Base-by-base conservation (phyloP, 2,329 filamentous ascomycete genomes). In the Stagonosporopsis rhizophila region DNA sequence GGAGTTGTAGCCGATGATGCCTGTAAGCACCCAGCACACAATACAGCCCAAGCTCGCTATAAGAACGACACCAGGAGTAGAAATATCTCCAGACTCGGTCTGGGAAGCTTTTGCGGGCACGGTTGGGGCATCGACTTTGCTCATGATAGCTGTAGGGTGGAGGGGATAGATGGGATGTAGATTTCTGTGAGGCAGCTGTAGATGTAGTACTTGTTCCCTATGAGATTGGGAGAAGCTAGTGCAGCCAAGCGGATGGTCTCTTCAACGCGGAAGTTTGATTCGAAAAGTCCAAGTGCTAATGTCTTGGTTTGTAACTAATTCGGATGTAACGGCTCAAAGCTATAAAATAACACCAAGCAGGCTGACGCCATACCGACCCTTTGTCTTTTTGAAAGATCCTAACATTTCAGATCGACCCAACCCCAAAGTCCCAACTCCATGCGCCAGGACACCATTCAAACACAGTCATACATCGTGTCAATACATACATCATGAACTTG, bases 401-500 rank as follows among this genome's bases (percentile, higher is more conserved):
- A n/a, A n/a, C n/a, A n/a, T n/a, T n/a, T n/a, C n/a, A n/a, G n/a
- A n/a, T n/a, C n/a, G n/a, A n/a, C n/a, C n/a, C n/a, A n/a, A n/a
- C n/a, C 25, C 5, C 25, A 27, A 5, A 27, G 25, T 4, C 9
- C n/a, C 15, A 35, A 44, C 5, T 6, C 8, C 12, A 11, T 40
- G n/a, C 34, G n/a, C 41, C 41, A 15, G 20, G 41, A 41, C 45
- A 35, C 52, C 46, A n/a, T 20, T 27, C 34, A 41, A 50, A 41
- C n/a, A n/a, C 27, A 30, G 25, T 37, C 41, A 23, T 56, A 56
- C 41, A 51, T 46, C 37, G 23, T 51, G 41, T 46, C 35, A 35
- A 51, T 46, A 56, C 46, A 56, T 37, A 38, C 37, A 23, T 40
- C 14, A 15, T 51, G 14, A 34, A 17, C 2, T 15, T 34, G 5